Evolutionary conservation across 176 grass and related monocot genomes (phyloP).

Genomic region (Alloteropsis semialata): DNA sequence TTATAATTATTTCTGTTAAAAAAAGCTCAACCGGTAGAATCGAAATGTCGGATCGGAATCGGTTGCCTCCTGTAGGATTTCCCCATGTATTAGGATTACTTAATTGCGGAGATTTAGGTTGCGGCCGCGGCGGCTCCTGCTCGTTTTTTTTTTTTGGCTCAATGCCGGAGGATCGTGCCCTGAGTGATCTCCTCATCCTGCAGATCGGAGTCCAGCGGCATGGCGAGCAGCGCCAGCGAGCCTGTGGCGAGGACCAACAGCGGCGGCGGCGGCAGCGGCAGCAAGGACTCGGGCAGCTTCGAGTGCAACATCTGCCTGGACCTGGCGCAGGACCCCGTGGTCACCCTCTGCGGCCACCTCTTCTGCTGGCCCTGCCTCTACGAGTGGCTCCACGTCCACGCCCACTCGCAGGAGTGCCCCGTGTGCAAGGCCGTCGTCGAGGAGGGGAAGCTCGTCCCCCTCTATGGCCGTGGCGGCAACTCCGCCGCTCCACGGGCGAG

Average conservation of each 20-base stretch:
- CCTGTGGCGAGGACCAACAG: slow-evolving; percentile 35
- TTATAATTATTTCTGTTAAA: not conserved
- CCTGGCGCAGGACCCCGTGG: slow-evolving; percentile 70
- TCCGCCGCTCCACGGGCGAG: slow-evolving; percentile 39
- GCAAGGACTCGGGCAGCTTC: slow-evolving; percentile 59
- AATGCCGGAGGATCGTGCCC: slow-evolving; percentile 17
- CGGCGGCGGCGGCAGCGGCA: slow-evolving; percentile 18
- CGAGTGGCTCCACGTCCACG: slow-evolving; percentile 79
- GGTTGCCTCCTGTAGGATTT: too few species aligned
- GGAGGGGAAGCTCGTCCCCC: slow-evolving; percentile 69
- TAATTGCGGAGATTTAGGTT: not conserved
- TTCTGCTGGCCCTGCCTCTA: slow-evolving; percentile 89
- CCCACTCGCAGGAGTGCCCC: slow-evolving; percentile 69
- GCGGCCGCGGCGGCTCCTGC: not conserved
- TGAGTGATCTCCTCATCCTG: not conserved
- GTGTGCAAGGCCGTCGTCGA: slow-evolving; percentile 81
- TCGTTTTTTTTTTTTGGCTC: not conserved
- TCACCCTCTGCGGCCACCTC: slow-evolving; percentile 78
- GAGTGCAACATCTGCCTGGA: slow-evolving; percentile 96
- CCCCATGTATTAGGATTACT: not conserved
- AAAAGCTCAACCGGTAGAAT: too few species aligned
- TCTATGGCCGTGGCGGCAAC: slow-evolving; percentile 61
- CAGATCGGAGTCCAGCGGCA: slow-evolving; percentile 26
- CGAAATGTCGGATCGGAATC: slow-evolving; percentile 1
- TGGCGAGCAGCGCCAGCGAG: slow-evolving; percentile 45